A percentile compares a stretch with the other conserved stretches of the same genome.
Evolutionary conservation across 441 rosid genomes (phyloP).

Genomic region (Populus hybrid): DNA sequence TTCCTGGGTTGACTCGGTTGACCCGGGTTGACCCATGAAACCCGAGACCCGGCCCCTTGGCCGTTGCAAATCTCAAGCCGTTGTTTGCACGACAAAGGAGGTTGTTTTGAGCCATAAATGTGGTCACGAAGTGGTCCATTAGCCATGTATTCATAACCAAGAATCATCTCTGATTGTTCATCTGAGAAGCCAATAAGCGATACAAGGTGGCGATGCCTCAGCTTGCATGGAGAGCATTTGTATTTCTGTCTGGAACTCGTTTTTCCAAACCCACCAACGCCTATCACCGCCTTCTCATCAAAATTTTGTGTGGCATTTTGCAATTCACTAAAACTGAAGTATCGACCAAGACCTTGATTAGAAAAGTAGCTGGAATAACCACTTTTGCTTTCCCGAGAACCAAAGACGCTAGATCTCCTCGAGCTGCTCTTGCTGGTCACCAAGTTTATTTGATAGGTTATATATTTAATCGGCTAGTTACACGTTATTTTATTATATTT

Average conservation of each 20-base stretch:
- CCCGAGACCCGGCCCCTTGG: constrained; percentile 72
- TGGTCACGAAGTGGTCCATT: constrained; percentile 86
- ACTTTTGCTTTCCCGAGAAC: constrained; percentile 60
- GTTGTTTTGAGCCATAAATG: constrained; percentile 56
- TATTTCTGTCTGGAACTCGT: constrained; percentile 82
- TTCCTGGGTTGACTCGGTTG: too few species aligned
- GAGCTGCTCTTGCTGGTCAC: constrained; percentile 51
- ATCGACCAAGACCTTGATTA: constrained; percentile 64
- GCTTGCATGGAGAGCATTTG: constrained; percentile 88
- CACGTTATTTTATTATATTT: too few species aligned
- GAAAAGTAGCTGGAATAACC: constrained; percentile 49
- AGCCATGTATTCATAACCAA: constrained; percentile 83
- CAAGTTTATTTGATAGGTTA: too few species aligned
- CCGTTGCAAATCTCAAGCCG: constrained; percentile 80
- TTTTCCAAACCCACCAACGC: constrained; percentile 87
- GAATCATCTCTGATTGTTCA: constrained; percentile 76
- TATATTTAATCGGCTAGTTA: too few species aligned
- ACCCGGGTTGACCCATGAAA: too few species aligned
- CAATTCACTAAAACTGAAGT: constrained; percentile 58
- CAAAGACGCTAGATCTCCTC: constrained; percentile 40
- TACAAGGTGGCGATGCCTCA: constrained; percentile 81
- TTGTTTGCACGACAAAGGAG: constrained; percentile 69
- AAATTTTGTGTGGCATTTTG: constrained; percentile 76
- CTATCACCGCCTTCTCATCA: constrained; percentile 60
- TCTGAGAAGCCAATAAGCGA: constrained; percentile 82